Conservation (phyloP, 306 rosid species). For the Sphenostylis stenocarpa region DNA sequence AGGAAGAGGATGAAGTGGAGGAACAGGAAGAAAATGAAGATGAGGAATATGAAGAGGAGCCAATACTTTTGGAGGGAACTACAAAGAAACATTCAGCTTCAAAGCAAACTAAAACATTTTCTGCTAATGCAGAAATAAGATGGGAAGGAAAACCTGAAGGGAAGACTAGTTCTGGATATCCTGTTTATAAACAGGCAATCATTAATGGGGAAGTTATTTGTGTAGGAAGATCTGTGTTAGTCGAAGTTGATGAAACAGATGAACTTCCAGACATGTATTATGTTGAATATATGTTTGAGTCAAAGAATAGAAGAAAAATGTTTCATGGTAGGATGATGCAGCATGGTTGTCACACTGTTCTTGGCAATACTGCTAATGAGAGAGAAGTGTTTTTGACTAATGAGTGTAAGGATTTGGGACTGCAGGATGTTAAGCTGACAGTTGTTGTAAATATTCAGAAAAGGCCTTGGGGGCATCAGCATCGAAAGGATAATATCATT, state of each 20-base stretch:
- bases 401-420: constrained; percentile 61
- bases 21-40: constrained; percentile 80
- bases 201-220: constrained; percentile 62
- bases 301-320: constrained; percentile 64
- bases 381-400: constrained; percentile 86
- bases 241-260: constrained; percentile 58
- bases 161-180: constrained; percentile 57
- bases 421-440: constrained; percentile 55
- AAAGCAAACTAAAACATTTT: constrained; percentile 43
- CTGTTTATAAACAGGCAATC: constrained; percentile 53
- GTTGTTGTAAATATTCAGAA: constrained; percentile 45
- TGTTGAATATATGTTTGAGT: constrained; percentile 86
- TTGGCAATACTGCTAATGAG: constrained; percentile 86
- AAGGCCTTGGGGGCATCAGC: constrained; percentile 79
- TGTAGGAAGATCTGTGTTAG: constrained; percentile 70
- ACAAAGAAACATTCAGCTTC: constrained; percentile 42
- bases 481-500: constrained; percentile 63
- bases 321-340: constrained; percentile 83
- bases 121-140: constrained; percentile 43
- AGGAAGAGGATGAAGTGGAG: constrained; percentile 75
- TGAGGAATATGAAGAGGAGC: constrained; percentile 59
- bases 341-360: constrained; percentile 78
- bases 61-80: constrained; percentile 39
- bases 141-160: constrained; percentile 73
- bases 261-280: constrained; percentile 59